Evolutionary conservation across 192 early-diverging fungal genomes (phyloP), one percentile per base, ranked within the genome.

Genomic region (Backusella westeae): DNA sequence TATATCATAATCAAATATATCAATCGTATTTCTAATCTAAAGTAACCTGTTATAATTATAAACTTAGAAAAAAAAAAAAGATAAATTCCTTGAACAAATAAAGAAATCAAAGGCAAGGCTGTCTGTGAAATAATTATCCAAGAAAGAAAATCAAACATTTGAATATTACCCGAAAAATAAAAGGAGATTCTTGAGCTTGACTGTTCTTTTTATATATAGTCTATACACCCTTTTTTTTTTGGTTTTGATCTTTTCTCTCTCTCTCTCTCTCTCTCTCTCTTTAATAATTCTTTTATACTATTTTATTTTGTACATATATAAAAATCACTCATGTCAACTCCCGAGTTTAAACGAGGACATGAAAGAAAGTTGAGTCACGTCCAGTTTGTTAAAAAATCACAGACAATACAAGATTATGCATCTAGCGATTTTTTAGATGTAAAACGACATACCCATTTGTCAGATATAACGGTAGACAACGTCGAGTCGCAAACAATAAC

Each of bases 301-400:
- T 52, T 53, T 53, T 53, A 17, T 44, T 44, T 26, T 63, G 56
- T 29, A 63, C 12, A 29, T 63, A 63, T 63, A 29, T 10, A 39
- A 39, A 39, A 10, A 10, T 39, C 2, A 49, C 46, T 49, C 46
- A 49, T 63, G 56, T 63, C 56, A 6, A 69, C n/a, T 4, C 10
- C 68, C 68, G 34, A 41, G 35, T 23, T 69, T 69, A 69, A 63
- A 26, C 56, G 56, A 63, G 56, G 56, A 63, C 56, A 63, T 63
- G 56, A 63, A 63, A 63, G 56, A 29, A 63, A 63, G 10, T 63
- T 63, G 56, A 63, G 56, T 29, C 56, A 63, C 23, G 56, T 63
- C 23, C 56, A 63, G 56, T 63, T 63, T 63, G 56, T 63, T 23
- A 63, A 63, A 63, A 63, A 63, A 63, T 63, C 56, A 0, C 56